These are phyloP conservation scores for Cudoniella acicularis DNA, from an alignment of 495 filamentous ascomycete genomes.

Conservation along the genomic window DNA sequence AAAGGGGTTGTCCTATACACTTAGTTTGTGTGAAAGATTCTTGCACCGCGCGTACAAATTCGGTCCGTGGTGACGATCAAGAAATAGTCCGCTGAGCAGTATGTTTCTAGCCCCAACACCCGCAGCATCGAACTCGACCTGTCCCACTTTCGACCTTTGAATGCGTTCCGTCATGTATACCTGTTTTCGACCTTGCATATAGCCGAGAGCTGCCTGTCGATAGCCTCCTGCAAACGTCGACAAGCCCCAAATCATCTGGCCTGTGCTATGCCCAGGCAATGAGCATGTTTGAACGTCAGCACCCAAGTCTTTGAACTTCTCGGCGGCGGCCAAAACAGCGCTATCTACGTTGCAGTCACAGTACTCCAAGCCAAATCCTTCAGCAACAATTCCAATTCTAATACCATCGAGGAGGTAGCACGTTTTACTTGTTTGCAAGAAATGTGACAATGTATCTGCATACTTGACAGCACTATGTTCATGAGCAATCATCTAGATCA, in stretches of 20 bases:
- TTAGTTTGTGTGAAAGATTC: background rate
- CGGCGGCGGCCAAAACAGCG: background rate
- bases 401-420: background rate
- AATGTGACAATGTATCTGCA: no score
- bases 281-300: no score
- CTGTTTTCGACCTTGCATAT: no score
- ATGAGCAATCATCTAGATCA: no score
- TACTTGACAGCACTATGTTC: no score
- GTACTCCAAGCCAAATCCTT: background rate
- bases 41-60: background rate
- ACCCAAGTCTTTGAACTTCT: background rate
- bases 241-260: no score
- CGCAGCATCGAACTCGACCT: background rate
- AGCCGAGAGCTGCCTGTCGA: no score
- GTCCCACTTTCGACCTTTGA: background rate
- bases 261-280: no score
- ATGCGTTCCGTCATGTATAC: no score
- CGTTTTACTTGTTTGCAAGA: no score
- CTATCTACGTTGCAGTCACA: background rate
- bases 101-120: background rate
- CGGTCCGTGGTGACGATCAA: background rate
- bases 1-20: no score
- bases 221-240: no score
- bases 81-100: background rate
- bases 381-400: background rate